phyloP scores from a whole-genome alignment of 148 eudicot species.

The Chenopodium quinoa region DNA sequence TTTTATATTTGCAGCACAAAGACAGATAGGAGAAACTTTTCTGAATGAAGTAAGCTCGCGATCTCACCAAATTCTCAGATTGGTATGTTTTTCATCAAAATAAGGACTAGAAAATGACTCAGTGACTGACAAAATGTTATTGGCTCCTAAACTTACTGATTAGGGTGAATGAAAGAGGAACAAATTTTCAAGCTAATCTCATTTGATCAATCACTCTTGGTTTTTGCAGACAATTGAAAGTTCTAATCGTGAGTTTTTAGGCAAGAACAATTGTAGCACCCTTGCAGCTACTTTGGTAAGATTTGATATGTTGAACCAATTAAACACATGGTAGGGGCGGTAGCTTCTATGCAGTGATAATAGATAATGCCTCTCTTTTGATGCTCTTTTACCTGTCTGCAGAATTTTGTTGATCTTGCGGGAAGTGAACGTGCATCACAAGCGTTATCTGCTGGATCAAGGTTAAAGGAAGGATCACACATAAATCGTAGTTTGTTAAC shows the following conservation, averaged over 20 bases:
- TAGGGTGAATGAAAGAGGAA: neutral
- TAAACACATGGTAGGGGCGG: slow-evolving; percentile 12
- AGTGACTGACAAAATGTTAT: neutral
- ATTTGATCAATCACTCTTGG: slow-evolving; percentile 9
- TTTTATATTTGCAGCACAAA: slow-evolving; percentile 69
- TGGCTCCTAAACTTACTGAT: neutral
- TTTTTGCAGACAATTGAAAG: slow-evolving; percentile 87
- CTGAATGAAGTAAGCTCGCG: slow-evolving; percentile 88
- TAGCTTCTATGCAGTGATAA: slow-evolving; percentile 2
- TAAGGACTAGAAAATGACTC: neutral
- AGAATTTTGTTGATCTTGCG: slow-evolving; percentile 98
- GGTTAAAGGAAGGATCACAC: slow-evolving; percentile 96
- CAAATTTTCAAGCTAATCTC: neutral
- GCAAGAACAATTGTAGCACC: slow-evolving; percentile 61
- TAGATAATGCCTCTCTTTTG: neutral
- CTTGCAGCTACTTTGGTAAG: slow-evolving; percentile 90
- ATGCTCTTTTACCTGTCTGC: slow-evolving; percentile 13
- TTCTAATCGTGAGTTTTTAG: slow-evolving; percentile 54
- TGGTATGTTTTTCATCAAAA: slow-evolving; percentile 44
- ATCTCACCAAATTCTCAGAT: slow-evolving; percentile 96
- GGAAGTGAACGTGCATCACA: slow-evolving; percentile 99
- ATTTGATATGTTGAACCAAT: neutral
- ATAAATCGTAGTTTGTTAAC: slow-evolving; percentile 92
- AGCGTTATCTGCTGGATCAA: slow-evolving; percentile 82
- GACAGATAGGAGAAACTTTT: slow-evolving; percentile 89